Base-by-base conservation (phyloP, 2,329 filamentous ascomycete genomes). In the Xylaria sp. region DNA sequence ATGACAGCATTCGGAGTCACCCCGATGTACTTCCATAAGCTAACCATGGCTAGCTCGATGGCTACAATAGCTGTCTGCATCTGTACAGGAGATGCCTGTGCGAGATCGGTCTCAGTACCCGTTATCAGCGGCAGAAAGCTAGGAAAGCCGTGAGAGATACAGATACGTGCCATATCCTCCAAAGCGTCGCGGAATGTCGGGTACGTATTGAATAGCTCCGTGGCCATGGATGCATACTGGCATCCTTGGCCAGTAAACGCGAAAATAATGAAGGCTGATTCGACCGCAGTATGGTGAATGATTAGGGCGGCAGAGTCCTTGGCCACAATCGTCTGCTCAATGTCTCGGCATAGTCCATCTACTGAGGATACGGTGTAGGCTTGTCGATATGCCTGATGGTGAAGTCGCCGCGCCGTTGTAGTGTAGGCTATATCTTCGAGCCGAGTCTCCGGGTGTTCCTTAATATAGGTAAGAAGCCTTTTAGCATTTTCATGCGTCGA, bases 311-410 rank as follows among this genome's bases (percentile, higher is more conserved):
- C 55, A 1, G 36, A 79, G 75, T 59, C 81, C 73, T 3, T 78
- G 82, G 81, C n/a, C 85, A 71, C 29, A 81, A 77, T 76, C 76
- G 68, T 3, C 79, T 74, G 45, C 83, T 78, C 57, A 79, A 81
- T 68, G 85, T 77, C 36, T 85, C 82, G 76, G 82, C 39, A 83
- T 68, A 81, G 77, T 13, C 15, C 39, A 9, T 42, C 31, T 4
- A 54, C 1, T 7, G 58, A 58, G 1, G 44, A 53, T 17, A 38
- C 64, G 9, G 47, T 59, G 31, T 47, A 50, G 9, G 59, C 64
- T 25, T 49, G 64, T 1, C 64, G 51, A 10, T 57, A 59, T 11
- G 45, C 36, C 20, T 71, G 57, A 27, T 65, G 56, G 17, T 70
- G 63, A 1, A 69, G 47, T 11, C 71, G 69, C 2, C 71, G 63